Evolutionary conservation across 345 rosid genomes (phyloP), one percentile per base, ranked within the genome.

Genomic region (Dipteronia sinensis): DNA sequence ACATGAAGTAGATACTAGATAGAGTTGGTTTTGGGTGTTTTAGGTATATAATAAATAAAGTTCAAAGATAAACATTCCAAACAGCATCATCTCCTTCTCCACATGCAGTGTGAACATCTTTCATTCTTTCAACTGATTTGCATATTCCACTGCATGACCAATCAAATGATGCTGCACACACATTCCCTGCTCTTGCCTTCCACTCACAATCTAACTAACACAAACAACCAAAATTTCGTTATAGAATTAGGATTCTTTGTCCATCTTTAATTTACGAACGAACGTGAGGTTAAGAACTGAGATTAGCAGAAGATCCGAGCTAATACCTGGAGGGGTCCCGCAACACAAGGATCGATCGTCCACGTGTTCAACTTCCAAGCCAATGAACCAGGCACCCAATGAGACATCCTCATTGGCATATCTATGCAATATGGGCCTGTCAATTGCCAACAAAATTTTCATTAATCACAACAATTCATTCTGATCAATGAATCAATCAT

Each of bases 331-430:
- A 78, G 93, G 98, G 13, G 98, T 95, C 9, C 97, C 98, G 47
- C 98, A 95, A 56, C 98, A 95, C 95, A 95, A 84, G 0, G 97
- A 87, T 71, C 83, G 88, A 20, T 93, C 97, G 78, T 95, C 97
- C 31, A 90, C 88, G 20, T 93, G 98, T 63, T 93, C 88, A 19
- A 95, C 98, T 65, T 95, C 98, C 80, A 93, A 78, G 1, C 98
- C 98, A 62, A 95, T 73, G 56, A 93, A 46, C 98, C 98, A 95
- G 0, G 97, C 81, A 8, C 99, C 98, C 82, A 93, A 59, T 0
- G 99, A 90, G 7, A 93, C 98, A 72, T 95, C 98, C 88, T 95
- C 99, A 75, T 95, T 93, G 20, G 99, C 99, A 74, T 85, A 95
- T 67, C 94, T 85, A 74, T 95, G 99, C 78, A 95, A 78, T 76